Evolutionary conservation across 495 filamentous ascomycete genomes (phyloP), one percentile per base, ranked within the genome.

Genomic region (Mytilinidion resinicola): DNA sequence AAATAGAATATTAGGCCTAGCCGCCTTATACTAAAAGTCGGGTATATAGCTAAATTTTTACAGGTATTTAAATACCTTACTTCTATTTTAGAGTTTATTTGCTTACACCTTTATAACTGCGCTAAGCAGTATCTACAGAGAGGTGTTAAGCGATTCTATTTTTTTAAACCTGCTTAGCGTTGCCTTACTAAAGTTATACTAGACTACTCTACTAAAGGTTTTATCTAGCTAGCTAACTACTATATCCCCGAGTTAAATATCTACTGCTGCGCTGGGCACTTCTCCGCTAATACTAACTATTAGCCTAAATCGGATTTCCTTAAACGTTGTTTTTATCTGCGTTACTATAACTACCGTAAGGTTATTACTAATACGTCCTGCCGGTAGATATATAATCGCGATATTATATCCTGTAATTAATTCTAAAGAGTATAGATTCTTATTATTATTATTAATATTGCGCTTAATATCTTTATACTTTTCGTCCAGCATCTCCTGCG

Each of bases 261-360:
- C 64, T 34, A 42, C 25, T 38, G 54, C 33, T 14, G 39, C 46
- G 38, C 57, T 56, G 0, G 72, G 70, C 14, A 76, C 64, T 6
- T 73, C 75, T 17, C 75, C 74, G 11, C 75, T 70, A 49, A 78
- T 77, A 1, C 76, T 74, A 1, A 78, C 72, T 64, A 77, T 68
- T 1, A 78, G 60, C 11, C 72, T 64, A 25, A 72, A 67, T 54
- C 54, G 60, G 50, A 79, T 65, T 20, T 67, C 55, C 17, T 63
- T 63, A 55, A 78, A 78, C 25, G 60, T 77, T 9, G 49, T 43
- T 8, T 19, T 53, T 67, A 77, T 70, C 3, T 64, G 46, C n/a
- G 41, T 59, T 3, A 70, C 70, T 7, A 72, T 64, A 2, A 56
- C 57, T 10, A 68, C 67, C 10, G 75, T 69, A 38, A 64, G 61